Evolutionary conservation across 163 green algal genomes (phyloP), one percentile per base, ranked within the genome.

Genomic region (Scenedesmus sp.): DNA sequence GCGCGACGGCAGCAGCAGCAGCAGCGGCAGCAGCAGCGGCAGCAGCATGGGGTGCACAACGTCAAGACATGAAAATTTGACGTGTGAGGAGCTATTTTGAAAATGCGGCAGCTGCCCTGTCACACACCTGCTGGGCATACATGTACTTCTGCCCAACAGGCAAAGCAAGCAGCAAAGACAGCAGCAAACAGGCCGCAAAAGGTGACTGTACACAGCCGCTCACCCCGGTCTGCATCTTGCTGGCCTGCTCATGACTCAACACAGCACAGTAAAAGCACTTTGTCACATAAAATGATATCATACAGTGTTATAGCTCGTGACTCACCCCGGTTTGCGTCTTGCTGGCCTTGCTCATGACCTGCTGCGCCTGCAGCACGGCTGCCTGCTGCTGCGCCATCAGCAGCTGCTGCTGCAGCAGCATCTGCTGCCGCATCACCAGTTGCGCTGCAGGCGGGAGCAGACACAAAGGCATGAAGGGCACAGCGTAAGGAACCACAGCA

Each of bases 341-440:
- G 34, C 4, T 26, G 15, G 76, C 76, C 76, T 84, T 84, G 34
- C 76, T 84, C 76, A 84, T 84, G 12, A 88, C 83, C 64, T 57
- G 20, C 83, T 76, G 59, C 26, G 87, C 87, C 87, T 91, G 87
- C 70, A 91, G 76, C 70, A 79, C 70, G 1, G 87, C 87, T 9
- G 87, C 87, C 54, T 91, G 87, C 87, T 91, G 87, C 87, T 91
- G 87, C 76, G 70, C 70, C 70, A 91, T 23, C 76, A 91, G 57
- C 87, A 91, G 81, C 87, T 91, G 87, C 87, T 91, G 87, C 87
- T 91, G 87, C 26, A 91, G 57, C 52, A 91, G 2, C 87, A 91
- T 91, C 56, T 91, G 87, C 87, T 91, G 87, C 23, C 87, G 64
- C 73, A 91, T 73, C 55, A 91, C 10, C 73, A 91, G 13, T 18